Conservation (phyloP, 2,329 filamentous ascomycete genomes). For the Cercospora sojina region DNA sequence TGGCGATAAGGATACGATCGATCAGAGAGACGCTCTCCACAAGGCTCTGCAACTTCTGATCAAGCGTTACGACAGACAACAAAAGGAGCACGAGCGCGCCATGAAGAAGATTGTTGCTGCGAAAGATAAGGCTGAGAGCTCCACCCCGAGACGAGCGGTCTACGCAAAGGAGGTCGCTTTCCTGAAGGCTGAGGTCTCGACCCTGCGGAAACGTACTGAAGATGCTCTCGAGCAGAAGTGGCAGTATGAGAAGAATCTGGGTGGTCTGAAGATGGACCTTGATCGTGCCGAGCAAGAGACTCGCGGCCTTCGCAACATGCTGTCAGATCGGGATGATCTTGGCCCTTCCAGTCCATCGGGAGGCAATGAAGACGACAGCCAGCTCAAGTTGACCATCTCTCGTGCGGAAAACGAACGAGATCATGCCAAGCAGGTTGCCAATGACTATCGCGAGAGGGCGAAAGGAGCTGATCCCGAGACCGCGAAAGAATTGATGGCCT, state of each 20-base stretch:
- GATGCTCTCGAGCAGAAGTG: constrained; percentile 95
- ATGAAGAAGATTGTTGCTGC: constrained; percentile 75
- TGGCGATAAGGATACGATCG: constrained; percentile 81
- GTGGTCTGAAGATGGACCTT: constrained; percentile 90
- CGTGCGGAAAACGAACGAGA: constrained; percentile 71
- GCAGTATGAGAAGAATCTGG: constrained; percentile 87
- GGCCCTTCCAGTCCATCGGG: constrained; percentile 46
- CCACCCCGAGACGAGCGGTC: constrained; percentile 69
- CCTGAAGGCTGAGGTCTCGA: constrained; percentile 79
- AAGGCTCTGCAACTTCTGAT: constrained; percentile 80
- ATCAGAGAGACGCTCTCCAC: constrained; percentile 90
- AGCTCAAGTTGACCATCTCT: constrained; percentile 65
- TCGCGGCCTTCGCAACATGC: constrained; percentile 70
- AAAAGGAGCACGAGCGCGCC: constrained; percentile 77
- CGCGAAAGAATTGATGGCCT: constrained; percentile 64
- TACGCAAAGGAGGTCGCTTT: constrained; percentile 81
- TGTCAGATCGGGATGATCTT: constrained; percentile 76
- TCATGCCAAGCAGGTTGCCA: constrained; percentile 64
- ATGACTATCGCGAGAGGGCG: constrained; percentile 62
- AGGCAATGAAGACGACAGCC: constrained; percentile 36
- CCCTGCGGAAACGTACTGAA: constrained; percentile 81
- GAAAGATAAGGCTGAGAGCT: constrained; percentile 66
- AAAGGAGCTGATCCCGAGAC: constrained; percentile 49
- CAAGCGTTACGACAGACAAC: constrained; percentile 80
- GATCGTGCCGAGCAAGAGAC: constrained; percentile 95